These are phyloP conservation scores for Verticillium nubilum DNA, from an alignment of 2,329 filamentous ascomycete genomes.

Conservation along the genomic window DNA sequence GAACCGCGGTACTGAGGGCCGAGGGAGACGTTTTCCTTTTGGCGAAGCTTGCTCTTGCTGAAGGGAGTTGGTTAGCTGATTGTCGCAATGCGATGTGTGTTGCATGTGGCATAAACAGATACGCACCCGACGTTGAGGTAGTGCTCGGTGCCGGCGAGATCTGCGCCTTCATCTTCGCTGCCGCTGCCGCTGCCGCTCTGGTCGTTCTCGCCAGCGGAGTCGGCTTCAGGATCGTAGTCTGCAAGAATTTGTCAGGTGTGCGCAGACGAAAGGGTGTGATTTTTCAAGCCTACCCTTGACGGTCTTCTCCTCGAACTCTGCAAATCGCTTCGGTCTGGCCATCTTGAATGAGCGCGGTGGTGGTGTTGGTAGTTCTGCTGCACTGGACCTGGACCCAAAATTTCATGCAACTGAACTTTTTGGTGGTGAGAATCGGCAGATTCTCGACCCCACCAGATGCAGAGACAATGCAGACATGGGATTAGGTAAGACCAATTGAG, in stretches of 20 bases:
- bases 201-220: constrained; percentile 12
- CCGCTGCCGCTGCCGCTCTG: constrained; percentile 38
- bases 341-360: not conserved
- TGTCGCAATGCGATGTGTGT: not conserved
- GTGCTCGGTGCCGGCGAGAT: constrained; percentile 71
- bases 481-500: not conserved
- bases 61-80: not conserved
- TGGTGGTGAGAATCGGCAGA: constrained; percentile 13
- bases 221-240: constrained; percentile 14
- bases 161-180: constrained; percentile 42
- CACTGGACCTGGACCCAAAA: constrained; percentile 4
- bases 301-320: constrained; percentile 11
- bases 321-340: constrained; percentile 2
- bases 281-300: constrained; percentile 6
- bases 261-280: not conserved
- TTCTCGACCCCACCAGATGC: not conserved
- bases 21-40: constrained; percentile 61
- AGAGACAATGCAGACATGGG: not conserved
- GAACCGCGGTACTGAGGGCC: constrained; percentile 78
- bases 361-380: not conserved
- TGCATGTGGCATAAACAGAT: not conserved
- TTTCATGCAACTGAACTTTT: constrained; percentile 14
- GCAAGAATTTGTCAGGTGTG: not conserved
- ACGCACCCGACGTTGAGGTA: constrained; percentile 72
- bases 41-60: constrained; percentile 77